These are phyloP conservation scores for Pisolithus thermaeus DNA, from an alignment of 1,284 basidiomycete species.

Conservation along the genomic window DNA sequence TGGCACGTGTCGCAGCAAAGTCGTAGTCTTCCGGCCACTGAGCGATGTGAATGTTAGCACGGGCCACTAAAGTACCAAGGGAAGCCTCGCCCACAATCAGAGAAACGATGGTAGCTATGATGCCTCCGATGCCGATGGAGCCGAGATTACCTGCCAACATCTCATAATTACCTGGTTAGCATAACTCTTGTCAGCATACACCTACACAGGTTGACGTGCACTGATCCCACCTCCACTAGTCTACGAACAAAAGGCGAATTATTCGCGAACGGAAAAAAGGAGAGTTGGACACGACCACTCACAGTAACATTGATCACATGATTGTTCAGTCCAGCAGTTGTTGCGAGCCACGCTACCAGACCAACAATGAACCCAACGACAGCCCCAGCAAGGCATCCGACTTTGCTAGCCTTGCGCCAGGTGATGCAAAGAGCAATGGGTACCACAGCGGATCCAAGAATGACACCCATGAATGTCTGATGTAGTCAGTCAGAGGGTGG, in stretches of 20 bases:
- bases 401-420: slow-evolving; percentile 80
- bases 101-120: slow-evolving; percentile 65
- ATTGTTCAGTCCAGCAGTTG: slow-evolving; percentile 64
- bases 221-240: slow-evolving; percentile 44
- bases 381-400: slow-evolving; percentile 71
- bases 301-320: slow-evolving; percentile 71
- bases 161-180: slow-evolving; percentile 58
- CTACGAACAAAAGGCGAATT: slow-evolving; percentile 19
- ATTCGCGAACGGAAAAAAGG: neutral
- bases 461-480: slow-evolving; percentile 78
- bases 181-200: slow-evolving; percentile 2
- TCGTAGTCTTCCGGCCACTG: slow-evolving; percentile 79
- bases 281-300: slow-evolving; percentile 18
- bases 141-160: slow-evolving; percentile 88
- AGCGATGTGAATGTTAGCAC: slow-evolving; percentile 1
- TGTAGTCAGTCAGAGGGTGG: neutral
- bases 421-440: slow-evolving; percentile 83
- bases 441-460: slow-evolving; percentile 80
- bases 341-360: slow-evolving; percentile 80
- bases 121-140: slow-evolving; percentile 76
- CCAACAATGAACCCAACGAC: slow-evolving; percentile 68
- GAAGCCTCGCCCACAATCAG: slow-evolving; percentile 26
- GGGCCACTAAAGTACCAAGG: neutral
- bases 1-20: slow-evolving; percentile 71
- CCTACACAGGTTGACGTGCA: neutral